Evolutionary conservation across 2,329 filamentous ascomycete species (phyloP).

Genomic region (Pseudogymnoascus sp.): DNA sequence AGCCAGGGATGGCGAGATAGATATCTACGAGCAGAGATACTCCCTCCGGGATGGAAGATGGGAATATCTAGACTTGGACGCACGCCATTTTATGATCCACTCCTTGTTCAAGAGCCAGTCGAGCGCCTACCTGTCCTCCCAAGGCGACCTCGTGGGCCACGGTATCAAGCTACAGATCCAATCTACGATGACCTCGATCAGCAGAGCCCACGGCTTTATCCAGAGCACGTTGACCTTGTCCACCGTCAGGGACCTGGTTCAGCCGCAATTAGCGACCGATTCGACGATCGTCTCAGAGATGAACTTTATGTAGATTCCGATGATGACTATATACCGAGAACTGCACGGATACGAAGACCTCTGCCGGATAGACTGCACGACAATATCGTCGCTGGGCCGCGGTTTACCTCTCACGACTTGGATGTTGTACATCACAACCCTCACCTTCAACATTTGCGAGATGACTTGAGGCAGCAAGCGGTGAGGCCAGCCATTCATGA

Average conservation of each 20-base stretch:
- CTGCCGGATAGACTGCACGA: background rate
- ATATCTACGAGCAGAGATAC: constrained; percentile 1
- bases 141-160: background rate
- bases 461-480: background rate
- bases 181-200: background rate
- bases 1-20: background rate
- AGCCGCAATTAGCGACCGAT: background rate
- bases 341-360: background rate
- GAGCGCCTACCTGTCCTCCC: background rate
- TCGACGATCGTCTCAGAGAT: background rate
- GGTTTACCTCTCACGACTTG: background rate
- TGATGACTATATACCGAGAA: background rate
- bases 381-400: background rate
- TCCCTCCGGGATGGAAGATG: constrained; percentile 8
- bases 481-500: background rate
- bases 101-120: background rate
- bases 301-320: background rate
- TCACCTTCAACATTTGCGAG: background rate
- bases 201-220: background rate
- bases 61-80: background rate
- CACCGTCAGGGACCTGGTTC: background rate
- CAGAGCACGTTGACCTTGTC: background rate
- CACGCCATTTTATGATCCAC: constrained; percentile 1
- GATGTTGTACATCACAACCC: background rate
- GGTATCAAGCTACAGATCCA: background rate